phyloP scores from a whole-genome alignment of 2,329 filamentous ascomycete genomes.

The Trichoderma sp. region DNA sequence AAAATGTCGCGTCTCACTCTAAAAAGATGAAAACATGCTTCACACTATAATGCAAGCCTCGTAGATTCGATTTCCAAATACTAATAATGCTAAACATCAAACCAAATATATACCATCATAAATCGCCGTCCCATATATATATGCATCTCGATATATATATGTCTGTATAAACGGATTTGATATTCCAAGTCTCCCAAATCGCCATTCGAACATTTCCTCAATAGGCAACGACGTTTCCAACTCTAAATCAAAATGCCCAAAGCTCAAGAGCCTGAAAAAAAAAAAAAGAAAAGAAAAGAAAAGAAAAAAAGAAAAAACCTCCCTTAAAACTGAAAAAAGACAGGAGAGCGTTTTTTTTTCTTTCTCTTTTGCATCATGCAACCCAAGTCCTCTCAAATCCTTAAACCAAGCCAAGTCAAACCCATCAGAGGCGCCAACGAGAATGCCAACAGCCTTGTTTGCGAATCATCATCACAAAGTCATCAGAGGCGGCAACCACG shows the following conservation, averaged over 20 bases:
- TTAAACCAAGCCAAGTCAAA: not conserved
- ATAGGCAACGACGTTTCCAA: not conserved
- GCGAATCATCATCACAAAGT: constrained; percentile 1
- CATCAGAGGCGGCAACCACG: not conserved
- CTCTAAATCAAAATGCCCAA: not conserved
- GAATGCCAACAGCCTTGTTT: not conserved
- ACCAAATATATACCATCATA: not conserved
- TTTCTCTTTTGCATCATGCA: not conserved
- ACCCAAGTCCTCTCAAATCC: not conserved
- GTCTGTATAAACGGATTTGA: not conserved
- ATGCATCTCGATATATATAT: not conserved
- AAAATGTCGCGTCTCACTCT: not conserved
- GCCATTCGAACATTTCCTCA: not conserved
- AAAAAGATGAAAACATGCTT: not conserved
- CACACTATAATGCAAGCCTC: not conserved
- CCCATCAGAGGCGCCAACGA: constrained; percentile 6
- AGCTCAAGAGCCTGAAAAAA: not conserved
- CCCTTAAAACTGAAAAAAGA: not conserved
- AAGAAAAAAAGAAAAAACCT: too few relatives aligned
- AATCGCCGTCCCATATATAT: not conserved
- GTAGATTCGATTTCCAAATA: not conserved
- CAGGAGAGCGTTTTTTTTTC: not conserved
- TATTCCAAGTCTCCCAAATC: not conserved
- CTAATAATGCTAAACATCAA: not conserved
- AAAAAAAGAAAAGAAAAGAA: not conserved